These are phyloP conservation scores for Triangularia verruculosa DNA, from an alignment of 2,329 filamentous ascomycete genomes.

Conservation along the genomic window DNA sequence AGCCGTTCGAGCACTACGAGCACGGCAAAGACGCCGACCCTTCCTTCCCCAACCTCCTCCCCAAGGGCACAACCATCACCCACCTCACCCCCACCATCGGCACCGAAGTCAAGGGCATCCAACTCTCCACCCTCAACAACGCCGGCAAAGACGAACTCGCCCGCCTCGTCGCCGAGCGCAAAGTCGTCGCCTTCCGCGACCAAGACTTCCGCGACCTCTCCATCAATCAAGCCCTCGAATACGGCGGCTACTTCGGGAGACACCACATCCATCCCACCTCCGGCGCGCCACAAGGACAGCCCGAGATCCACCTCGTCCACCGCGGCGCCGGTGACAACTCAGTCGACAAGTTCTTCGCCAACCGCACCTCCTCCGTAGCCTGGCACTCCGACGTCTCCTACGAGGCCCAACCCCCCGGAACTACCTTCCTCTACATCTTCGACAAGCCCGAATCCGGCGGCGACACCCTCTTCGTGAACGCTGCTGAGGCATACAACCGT, in stretches of 20 bases:
- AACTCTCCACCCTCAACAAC: conserved; percentile 60
- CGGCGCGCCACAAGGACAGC: conserved; percentile 65
- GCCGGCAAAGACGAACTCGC: conserved; percentile 69
- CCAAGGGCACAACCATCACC: conserved; percentile 45
- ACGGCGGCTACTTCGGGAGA: conserved; percentile 55
- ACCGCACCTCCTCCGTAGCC: conserved; percentile 74
- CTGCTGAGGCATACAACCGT: conserved; percentile 75
- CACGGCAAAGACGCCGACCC: conserved; percentile 68
- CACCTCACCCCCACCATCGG: conserved; percentile 67
- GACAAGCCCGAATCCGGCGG: conserved; percentile 77
- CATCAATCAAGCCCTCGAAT: conserved; percentile 62
- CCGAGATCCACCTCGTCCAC: conserved; percentile 70
- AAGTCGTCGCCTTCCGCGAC: conserved; percentile 67
- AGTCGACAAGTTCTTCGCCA: conserved; percentile 57
- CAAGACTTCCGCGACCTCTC: conserved; percentile 64
- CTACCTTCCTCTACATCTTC: conserved; percentile 85
- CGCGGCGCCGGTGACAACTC: conserved; percentile 64
- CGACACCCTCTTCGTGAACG: conserved; percentile 80
- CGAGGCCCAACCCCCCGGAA: conserved; percentile 83
- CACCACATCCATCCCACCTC: conserved; percentile 75
- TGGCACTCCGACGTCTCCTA: conserved; percentile 92
- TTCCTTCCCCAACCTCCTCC: conserved; percentile 60
- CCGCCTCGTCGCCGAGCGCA: conserved; percentile 64
- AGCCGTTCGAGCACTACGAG: conserved; percentile 65
- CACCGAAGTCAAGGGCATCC: conserved; percentile 63